Conservation (phyloP, 192 early-diverging fungal species). For the Backusella australiensis region DNA sequence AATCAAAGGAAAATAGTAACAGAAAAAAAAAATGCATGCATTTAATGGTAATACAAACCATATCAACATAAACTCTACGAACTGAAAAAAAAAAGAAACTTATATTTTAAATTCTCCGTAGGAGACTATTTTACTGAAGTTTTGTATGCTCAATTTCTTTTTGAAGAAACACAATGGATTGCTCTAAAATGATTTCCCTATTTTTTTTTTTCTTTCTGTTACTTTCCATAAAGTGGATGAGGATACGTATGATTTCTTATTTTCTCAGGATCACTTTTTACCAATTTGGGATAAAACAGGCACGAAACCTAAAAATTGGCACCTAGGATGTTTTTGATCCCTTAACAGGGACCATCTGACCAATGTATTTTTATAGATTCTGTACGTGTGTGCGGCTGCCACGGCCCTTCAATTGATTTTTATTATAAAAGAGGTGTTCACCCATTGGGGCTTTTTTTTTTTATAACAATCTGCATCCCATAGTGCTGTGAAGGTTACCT, state of each 20-base stretch:
- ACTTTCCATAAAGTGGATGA: background rate
- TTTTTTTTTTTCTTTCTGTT: background rate
- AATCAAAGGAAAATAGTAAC: background rate
- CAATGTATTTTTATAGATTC: background rate
- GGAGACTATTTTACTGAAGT: background rate
- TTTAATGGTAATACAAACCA: background rate
- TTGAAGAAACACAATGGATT: background rate
- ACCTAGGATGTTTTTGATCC: slow-evolving; percentile 1
- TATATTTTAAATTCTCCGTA: background rate
- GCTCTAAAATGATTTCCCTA: background rate
- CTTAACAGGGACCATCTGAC: background rate
- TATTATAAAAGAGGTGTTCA: background rate
- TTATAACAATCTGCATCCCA: background rate
- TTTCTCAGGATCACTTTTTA: background rate
- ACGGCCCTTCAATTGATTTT: background rate
- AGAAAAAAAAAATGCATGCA: background rate
- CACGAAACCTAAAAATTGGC: background rate
- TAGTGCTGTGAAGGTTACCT: background rate
- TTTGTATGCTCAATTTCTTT: background rate
- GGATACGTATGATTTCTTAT: background rate
- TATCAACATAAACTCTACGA: background rate
- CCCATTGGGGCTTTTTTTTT: background rate
- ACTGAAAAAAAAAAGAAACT: background rate
- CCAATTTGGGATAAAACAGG: background rate
- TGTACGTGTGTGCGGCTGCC: background rate